Evolutionary conservation across 202 grass and related monocot genomes (phyloP), one percentile per base, ranked within the genome.

Genomic region (Elaeis oleifera): DNA sequence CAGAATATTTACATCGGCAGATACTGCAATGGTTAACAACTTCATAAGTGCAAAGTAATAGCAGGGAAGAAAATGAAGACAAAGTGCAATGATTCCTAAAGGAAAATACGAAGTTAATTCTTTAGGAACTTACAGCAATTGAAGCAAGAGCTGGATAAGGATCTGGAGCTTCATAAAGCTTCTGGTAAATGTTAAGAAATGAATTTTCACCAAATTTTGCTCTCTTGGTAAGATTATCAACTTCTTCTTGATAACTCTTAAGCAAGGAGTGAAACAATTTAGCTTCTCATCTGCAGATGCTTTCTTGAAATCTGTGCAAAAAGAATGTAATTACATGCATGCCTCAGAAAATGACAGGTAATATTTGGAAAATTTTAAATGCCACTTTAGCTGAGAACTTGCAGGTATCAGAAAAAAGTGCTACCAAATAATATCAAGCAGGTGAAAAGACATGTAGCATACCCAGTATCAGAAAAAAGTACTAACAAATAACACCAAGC

Each of bases 111-210:
- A 44, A 44, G 7, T 44, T 44, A 44, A 44, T 44, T 44, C 36
- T 13, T 9, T 9, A 44, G 60, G 49, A 83, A 78, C 84, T 76
- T 94, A 99, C 95, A 71, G 88, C 75, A 74, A 89, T 84, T 56
- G 95, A 94, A 74, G 83, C 85, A 84, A 99, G 88, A 87, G 78
- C 78, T 73, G 88, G 95, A 84, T 99, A 99, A 24, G 85, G 95
- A 80, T 99, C 95, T 74, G 95, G 95, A 61, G 95, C 95, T 89
- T 99, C 95, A 82, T 99, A 99, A 23, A 99, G 80, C 67, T 99
- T 99, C 85, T 99, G 89, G 57, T 99, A 99, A 55, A 99, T 99
- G 79, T 99, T 99, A 75, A 99, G 95, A 87, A 99, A 99, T 29
- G 95, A 71, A 90, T 99, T 99, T 87, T 99, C 95, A 59, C 95